phyloP scores from a whole-genome alignment of 2,329 filamentous ascomycete species.

The Epichloe gansuensis region DNA sequence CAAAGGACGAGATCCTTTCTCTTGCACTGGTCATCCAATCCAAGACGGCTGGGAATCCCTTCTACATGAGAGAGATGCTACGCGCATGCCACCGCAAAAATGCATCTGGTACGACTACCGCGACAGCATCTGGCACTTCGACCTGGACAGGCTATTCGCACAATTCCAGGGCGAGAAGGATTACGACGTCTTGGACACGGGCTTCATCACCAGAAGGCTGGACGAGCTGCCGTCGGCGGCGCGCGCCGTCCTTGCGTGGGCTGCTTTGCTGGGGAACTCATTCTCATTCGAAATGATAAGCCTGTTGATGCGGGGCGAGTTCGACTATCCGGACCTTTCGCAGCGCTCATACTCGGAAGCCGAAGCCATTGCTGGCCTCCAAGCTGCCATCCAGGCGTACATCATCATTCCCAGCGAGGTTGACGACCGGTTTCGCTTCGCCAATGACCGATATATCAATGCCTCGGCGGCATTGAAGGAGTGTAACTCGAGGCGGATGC shows the following conservation, averaged over 20 bases:
- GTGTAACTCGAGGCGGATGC: conserved; percentile 65
- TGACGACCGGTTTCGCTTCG: conserved; percentile 79
- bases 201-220: conserved; percentile 69
- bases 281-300: conserved; percentile 79
- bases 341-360: conserved; percentile 41
- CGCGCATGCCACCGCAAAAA: conserved; percentile 72
- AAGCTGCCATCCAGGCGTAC: conserved; percentile 67
- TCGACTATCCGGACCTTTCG: conserved; percentile 35
- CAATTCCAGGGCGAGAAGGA: conserved; percentile 71
- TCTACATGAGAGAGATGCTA: conserved; percentile 85
- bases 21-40: conserved; percentile 78
- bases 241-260: conserved; percentile 77
- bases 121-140: conserved; percentile 70
- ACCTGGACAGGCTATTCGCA: conserved; percentile 74
- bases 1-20: conserved; percentile 59
- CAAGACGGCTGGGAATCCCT: conserved; percentile 79
- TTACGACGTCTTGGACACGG: conserved; percentile 67
- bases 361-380: conserved; percentile 66
- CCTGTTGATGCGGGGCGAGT: conserved; percentile 63
- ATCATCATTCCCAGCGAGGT: conserved; percentile 71
- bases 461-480: conserved; percentile 60
- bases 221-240: conserved; percentile 62
- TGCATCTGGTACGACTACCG: conserved; percentile 89
- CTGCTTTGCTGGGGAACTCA: conserved; percentile 64
- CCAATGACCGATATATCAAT: conserved; percentile 76